These are phyloP conservation scores for Cadophora gregata DNA, from an alignment of 2,329 filamentous ascomycete species.

Conservation along the genomic window DNA sequence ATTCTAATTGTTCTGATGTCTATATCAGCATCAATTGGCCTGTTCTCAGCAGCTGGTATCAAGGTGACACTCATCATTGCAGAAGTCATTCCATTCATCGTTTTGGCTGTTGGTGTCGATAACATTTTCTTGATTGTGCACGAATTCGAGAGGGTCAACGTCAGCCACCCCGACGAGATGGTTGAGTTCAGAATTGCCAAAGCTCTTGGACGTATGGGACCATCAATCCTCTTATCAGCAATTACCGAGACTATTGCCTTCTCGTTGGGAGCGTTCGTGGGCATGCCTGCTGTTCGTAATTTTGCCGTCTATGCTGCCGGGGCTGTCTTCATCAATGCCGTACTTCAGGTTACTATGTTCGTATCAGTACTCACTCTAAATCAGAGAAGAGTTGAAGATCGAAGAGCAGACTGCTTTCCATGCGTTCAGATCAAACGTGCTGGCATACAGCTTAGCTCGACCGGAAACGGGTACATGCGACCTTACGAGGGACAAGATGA, in stretches of 20 bases:
- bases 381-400: slow-evolving; percentile 86
- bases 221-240: slow-evolving; percentile 95
- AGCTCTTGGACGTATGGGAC: slow-evolving; percentile 94
- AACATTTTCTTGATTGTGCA: slow-evolving; percentile 99
- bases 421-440: slow-evolving; percentile 83
- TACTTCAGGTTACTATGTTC: slow-evolving; percentile 98
- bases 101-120: slow-evolving; percentile 94
- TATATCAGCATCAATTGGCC: slow-evolving; percentile 89
- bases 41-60: slow-evolving; percentile 90
- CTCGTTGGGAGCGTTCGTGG: slow-evolving; percentile 88
- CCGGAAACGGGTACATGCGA: slow-evolving; percentile 55
- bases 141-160: slow-evolving; percentile 94
- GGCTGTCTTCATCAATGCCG: slow-evolving; percentile 93
- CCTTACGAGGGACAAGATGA: slow-evolving; percentile 72
- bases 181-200: slow-evolving; percentile 86
- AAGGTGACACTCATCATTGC: slow-evolving; percentile 98
- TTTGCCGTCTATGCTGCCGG: slow-evolving; percentile 97
- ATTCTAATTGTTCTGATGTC: slow-evolving; percentile 98
- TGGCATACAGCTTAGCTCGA: slow-evolving; percentile 68
- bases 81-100: slow-evolving; percentile 97
- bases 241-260: slow-evolving; percentile 94
- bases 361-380: slow-evolving; percentile 90
- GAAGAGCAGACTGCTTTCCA: slow-evolving; percentile 89
- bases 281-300: slow-evolving; percentile 97
- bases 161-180: slow-evolving; percentile 86